phyloP scores from a whole-genome alignment of 169 alveolate species.

The Plasmodium adleri region DNA sequence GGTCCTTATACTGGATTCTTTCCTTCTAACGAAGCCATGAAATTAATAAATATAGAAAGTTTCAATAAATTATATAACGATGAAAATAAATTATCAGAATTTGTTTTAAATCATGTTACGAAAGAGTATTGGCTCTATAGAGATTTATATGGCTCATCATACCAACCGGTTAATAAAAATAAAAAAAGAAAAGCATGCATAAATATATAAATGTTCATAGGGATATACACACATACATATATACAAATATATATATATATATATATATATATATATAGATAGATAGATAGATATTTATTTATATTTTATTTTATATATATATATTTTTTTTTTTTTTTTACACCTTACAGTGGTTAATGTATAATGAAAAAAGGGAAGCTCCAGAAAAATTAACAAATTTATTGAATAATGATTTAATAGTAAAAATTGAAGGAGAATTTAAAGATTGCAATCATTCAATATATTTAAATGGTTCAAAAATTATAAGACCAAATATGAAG shows the following conservation, averaged over 20 bases:
- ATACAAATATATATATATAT: background rate
- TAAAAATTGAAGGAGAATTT: slow-evolving; percentile 80
- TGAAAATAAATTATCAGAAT: slow-evolving; percentile 76
- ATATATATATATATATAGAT: background rate
- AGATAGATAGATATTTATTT: too few species aligned
- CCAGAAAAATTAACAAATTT: slow-evolving; percentile 77
- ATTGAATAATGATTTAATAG: slow-evolving; percentile 72
- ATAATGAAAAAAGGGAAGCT: slow-evolving; percentile 81
- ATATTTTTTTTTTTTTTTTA: background rate
- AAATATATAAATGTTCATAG: background rate
- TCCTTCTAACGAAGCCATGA: slow-evolving; percentile 81
- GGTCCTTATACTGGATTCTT: slow-evolving; percentile 88
- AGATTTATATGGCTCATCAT: slow-evolving; percentile 84
- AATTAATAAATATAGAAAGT: slow-evolving; percentile 51
- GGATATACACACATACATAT: background rate
- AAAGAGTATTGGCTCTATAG: slow-evolving; percentile 83
- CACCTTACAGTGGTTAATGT: slow-evolving; percentile 79
- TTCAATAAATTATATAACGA: slow-evolving; percentile 60
- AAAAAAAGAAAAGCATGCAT: background rate
- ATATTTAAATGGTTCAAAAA: slow-evolving; percentile 78
- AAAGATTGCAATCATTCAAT: slow-evolving; percentile 76
- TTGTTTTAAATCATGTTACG: slow-evolving; percentile 83
- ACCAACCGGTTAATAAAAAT: slow-evolving; percentile 79
- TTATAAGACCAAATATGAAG: slow-evolving; percentile 84
- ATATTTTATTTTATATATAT: background rate